Base-by-base conservation (phyloP, 495 filamentous ascomycete species). In the Hypoxylon rickii region DNA sequence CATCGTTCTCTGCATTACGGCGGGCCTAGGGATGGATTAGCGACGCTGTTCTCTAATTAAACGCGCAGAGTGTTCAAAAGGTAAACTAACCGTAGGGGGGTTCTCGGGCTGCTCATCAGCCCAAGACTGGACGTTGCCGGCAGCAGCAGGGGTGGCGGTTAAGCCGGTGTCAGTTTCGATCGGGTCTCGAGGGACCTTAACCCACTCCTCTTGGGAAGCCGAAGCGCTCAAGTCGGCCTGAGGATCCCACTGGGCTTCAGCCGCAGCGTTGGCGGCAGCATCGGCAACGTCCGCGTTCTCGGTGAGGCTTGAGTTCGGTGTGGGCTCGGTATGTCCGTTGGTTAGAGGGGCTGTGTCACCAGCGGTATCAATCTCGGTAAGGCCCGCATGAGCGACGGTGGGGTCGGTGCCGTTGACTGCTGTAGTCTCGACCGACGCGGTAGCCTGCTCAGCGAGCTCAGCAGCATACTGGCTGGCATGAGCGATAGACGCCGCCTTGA, bases 141-240 rank as follows among this genome's bases (percentile, higher is more conserved):
- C 68, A 17, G 80, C 74, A 16, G 81, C 83, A 18, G 85, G 79
- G 6, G 81, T 85, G 7, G 83, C 82, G n/a, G 79, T 66, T 10
- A 83, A 63, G 13, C 82, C 80, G 58, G 79, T 86, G 40, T 94
- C 91, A 10, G 87, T 87, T 70, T 95, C 90, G 29, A 83, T 75
- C 31, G 89, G 83, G 65, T 79, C 71, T 51, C 88, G 88, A 33
- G 88, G 83, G 34, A 92, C 81, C 68, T 73, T 68, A 3, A 92
- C 85, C 86, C 86, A 95, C 55, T 83, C 83, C 58, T 94, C 88
- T 6, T 84, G 80, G 12, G 75, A 71, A 26, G 65, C 55, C 40
- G 79, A 70, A 70, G 83, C 60, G 73, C 77, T 55, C 77, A 81
- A 31, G 70, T 77, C 67, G 59, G 70, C 77, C 32, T 70, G 64